Evolutionary conservation across 73 alveolate genomes (phyloP).

Genomic region (Blepharisma japonicum): DNA sequence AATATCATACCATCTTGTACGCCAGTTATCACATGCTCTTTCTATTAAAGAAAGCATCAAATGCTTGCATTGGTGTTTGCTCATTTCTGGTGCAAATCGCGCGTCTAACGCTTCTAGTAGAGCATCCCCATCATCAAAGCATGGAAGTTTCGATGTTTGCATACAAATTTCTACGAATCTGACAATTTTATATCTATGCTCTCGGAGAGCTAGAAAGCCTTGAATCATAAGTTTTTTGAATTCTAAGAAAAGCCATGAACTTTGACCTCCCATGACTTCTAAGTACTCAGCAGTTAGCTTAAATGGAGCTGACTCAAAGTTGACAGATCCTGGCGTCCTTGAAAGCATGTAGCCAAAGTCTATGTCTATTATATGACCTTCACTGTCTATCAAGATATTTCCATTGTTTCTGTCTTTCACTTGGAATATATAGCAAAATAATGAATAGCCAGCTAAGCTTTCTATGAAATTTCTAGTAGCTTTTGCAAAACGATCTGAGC

Average conservation of each 20-base stretch:
- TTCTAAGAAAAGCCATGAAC: constrained; percentile 40
- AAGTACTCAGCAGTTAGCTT: constrained; percentile 91
- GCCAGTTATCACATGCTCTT: constrained; percentile 62
- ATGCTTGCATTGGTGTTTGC: constrained; percentile 47
- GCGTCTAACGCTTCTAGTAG: constrained; percentile 74
- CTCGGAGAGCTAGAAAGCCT: constrained; percentile 49
- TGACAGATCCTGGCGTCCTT: constrained; percentile 87
- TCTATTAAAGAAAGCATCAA: constrained; percentile 52
- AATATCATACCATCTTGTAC: constrained; percentile 73
- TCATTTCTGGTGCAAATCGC: constrained; percentile 72
- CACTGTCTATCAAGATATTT: constrained; percentile 86
- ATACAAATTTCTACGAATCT: constrained; percentile 94
- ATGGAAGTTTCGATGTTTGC: constrained; percentile 85
- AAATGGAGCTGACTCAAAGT: constrained; percentile 96
- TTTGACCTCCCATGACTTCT: constrained; percentile 86
- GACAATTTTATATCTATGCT: constrained; percentile 85
- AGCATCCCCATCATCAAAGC: constrained; percentile 88
- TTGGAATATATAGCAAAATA: constrained; percentile 86
- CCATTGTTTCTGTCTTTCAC: constrained; percentile 98
- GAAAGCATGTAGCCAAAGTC: constrained; percentile 94
- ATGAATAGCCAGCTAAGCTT: constrained; percentile 85
- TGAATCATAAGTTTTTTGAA: constrained; percentile 42
- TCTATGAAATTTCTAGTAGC: constrained; percentile 67
- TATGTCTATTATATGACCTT: constrained; percentile 93
- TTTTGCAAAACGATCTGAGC: constrained; percentile 56